Evolutionary conservation across 805 yeast species (phyloP).

Genomic region (Saccharomyces jurei): DNA sequence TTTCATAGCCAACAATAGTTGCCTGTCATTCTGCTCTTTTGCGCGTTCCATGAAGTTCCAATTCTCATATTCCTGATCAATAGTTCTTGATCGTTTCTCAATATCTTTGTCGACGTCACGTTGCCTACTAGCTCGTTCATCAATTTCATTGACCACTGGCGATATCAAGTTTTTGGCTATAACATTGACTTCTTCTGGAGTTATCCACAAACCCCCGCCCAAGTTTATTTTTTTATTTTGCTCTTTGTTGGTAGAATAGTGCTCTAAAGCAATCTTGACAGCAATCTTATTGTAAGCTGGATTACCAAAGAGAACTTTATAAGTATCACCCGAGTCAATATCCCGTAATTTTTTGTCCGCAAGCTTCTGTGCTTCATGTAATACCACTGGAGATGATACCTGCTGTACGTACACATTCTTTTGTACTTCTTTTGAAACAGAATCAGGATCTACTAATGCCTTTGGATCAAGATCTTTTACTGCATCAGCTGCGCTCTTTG

Average conservation of each 20-base stretch:
- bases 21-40: slow-evolving; percentile 32
- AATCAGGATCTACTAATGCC: slow-evolving; percentile 32
- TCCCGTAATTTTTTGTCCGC: slow-evolving; percentile 38
- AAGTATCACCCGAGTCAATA: slow-evolving; percentile 35
- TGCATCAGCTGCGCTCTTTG: slow-evolving; percentile 36
- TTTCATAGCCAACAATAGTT: slow-evolving; percentile 32
- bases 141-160: slow-evolving; percentile 74
- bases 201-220: slow-evolving; percentile 82
- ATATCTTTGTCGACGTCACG: slow-evolving; percentile 47
- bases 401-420: slow-evolving; percentile 24
- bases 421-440: slow-evolving; percentile 35
- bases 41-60: slow-evolving; percentile 35
- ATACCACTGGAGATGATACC: slow-evolving; percentile 32
- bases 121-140: slow-evolving; percentile 60
- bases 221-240: slow-evolving; percentile 50
- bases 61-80: slow-evolving; percentile 34
- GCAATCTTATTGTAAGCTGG: slow-evolving; percentile 66
- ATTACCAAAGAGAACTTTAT: slow-evolving; percentile 27
- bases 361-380: slow-evolving; percentile 44
- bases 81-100: slow-evolving; percentile 31
- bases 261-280: slow-evolving; percentile 48
- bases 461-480: slow-evolving; percentile 34
- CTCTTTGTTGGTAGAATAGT: neutral
- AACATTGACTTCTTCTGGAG: slow-evolving; percentile 64
- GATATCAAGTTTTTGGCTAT: slow-evolving; percentile 73